Evolutionary conservation across 306 rosid species (phyloP), one percentile per base, ranked within the genome.

Genomic region (Begonia masoniana): DNA sequence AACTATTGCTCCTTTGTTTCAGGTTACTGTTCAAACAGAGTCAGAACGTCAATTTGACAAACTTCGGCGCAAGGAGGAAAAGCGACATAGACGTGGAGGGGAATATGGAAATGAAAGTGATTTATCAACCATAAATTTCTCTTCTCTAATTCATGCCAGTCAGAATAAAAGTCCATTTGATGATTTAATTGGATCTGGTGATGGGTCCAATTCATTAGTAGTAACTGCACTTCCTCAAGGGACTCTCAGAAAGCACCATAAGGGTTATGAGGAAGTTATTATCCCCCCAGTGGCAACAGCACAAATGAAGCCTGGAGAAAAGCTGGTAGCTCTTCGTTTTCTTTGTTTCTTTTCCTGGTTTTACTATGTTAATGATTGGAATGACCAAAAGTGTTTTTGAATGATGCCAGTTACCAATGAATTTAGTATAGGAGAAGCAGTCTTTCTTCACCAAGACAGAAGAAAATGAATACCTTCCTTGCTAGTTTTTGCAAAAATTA

Each of bases 31-130:
- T 71, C 97, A 85, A 63, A 85, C 83, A 58, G 97, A 91, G 65
- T 80, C 97, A 12, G 94, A 62, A 53, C 75, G 69, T 64, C 95
- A 91, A 81, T 75, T 91, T 52, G 97, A 91, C 64, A 91, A 85
- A 71, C 97, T 91, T 69, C 78, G 97, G 41, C 97, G 95, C 70
- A 83, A 85, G 78, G 97, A 91, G 79, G 97, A 85, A 81, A 85
- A 77, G 68, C 67, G 85, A 71, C 74, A 74, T 51, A 82, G 85
- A 72, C 75, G 93, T 41, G 95, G 87, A 71, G 68, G 62, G 53
- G 97, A 91, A 41, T 65, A 73, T 67, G 76, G 71, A 4, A 70
- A 72, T 52, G 95, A 81, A 66, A 78, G 70, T 57, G 94, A 78
- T 57, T 76, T 85, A 69, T 79, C 88, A 67, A 59, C 71, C 24